Percentiles rank a stretch among this genome's conserved stretches.
Evolutionary conservation across 2,329 filamentous ascomycete species (phyloP).

Genomic region (Pseudocercospora fuligena): DNA sequence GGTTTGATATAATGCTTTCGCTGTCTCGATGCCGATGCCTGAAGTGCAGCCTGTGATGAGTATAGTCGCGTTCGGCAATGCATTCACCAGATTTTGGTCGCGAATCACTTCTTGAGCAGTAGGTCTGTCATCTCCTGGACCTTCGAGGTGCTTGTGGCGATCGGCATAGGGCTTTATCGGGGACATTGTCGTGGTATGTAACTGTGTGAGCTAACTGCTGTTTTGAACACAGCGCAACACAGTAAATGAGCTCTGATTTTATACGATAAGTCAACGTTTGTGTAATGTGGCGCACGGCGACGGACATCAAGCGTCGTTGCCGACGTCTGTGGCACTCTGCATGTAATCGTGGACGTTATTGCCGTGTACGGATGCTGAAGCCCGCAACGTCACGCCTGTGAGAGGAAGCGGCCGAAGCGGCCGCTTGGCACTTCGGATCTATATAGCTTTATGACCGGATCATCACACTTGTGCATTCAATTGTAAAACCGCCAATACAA

Average conservation of each 20-base stretch:
- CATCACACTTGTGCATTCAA: neutral
- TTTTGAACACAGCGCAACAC: too few species aligned
- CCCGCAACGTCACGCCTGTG: neutral
- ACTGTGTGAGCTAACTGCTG: neutral
- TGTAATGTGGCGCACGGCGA: too few species aligned
- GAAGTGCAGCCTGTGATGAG: conserved; percentile 46
- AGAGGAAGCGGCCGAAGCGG: neutral
- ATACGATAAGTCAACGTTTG: too few species aligned
- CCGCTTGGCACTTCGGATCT: neutral
- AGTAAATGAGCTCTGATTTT: too few species aligned
- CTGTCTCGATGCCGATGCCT: conserved; percentile 47
- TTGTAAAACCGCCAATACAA: too few species aligned
- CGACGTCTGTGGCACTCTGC: too few species aligned
- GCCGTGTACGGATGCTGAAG: too few species aligned
- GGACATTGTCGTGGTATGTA: neutral
- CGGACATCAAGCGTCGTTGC: too few species aligned
- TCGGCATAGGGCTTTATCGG: conserved; percentile 4
- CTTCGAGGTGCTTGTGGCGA: conserved; percentile 1
- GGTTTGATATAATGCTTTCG: conserved; percentile 46
- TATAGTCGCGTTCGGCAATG: conserved; percentile 38
- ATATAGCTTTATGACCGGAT: too few species aligned
- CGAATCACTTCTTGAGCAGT: conserved; percentile 11
- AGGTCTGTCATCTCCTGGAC: conserved; percentile 23
- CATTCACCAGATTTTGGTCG: conserved; percentile 32
- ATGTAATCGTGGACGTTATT: too few species aligned